phyloP scores from a whole-genome alignment of 345 rosid species.

The Hibiscus syriacus region DNA sequence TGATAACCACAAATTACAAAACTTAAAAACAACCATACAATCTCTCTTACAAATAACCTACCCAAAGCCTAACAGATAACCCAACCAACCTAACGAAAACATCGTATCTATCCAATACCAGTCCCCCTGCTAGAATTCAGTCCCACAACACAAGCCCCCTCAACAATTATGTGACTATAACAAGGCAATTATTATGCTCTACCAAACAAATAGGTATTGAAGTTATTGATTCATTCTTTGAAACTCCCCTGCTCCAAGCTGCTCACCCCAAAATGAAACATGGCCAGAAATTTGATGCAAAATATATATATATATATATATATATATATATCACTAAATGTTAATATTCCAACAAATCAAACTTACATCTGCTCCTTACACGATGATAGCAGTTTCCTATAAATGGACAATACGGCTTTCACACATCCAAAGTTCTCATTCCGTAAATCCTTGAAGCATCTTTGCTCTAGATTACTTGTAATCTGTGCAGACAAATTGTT shows the following conservation, averaged over 20 bases:
- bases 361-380: constrained; percentile 98
- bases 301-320: too few species aligned
- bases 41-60: too few species aligned
- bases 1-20: too few species aligned
- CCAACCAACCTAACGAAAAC: too few species aligned
- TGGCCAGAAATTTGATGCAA: neutral
- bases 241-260: neutral
- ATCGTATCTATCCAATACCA: too few species aligned
- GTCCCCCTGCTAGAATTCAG: neutral
- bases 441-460: constrained; percentile 96
- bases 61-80: too few species aligned
- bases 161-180: neutral
- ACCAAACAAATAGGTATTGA: neutral
- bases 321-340: neutral
- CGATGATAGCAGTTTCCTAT: constrained; percentile 66
- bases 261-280: neutral
- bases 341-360: neutral
- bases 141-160: neutral
- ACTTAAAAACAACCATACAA: too few species aligned
- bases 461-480: constrained; percentile 55
- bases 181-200: constrained; percentile 1
- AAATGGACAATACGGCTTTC: constrained; percentile 78
- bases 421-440: constrained; percentile 73
- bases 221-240: neutral
- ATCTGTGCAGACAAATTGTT: constrained; percentile 7